These are phyloP conservation scores for Adansonia grandidieri DNA, from an alignment of 441 rosid species.

Conservation along the genomic window DNA sequence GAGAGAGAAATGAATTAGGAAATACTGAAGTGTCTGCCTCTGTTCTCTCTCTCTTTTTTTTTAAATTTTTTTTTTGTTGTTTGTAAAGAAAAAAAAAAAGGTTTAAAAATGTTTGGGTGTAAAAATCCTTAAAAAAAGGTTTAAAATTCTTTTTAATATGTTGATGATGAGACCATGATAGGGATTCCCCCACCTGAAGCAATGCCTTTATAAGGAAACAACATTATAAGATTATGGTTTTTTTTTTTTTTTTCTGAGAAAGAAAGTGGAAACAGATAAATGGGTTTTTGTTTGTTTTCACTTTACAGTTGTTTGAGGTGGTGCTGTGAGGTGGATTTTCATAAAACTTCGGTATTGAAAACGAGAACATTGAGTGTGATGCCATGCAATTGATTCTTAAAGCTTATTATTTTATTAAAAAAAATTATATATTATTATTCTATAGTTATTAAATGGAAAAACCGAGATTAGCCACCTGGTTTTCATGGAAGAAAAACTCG, in stretches of 20 bases:
- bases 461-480: no score
- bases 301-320: neutral
- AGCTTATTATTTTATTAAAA: neutral
- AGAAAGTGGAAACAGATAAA: neutral
- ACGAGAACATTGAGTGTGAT: neutral
- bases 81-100: neutral
- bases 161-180: neutral
- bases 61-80: no score
- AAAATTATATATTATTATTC: neutral
- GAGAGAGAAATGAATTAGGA: neutral
- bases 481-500: neutral
- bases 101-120: neutral
- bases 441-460: no score
- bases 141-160: neutral
- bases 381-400: neutral
- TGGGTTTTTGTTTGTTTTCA: neutral
- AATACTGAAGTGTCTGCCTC: neutral
- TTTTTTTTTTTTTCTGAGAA: neutral
- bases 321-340: neutral
- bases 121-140: neutral
- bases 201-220: neutral
- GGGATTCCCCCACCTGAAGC: neutral
- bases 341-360: no score
- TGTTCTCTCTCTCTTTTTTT: neutral
- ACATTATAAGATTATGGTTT: neutral